These are phyloP conservation scores for Puccinia triticina DNA, from an alignment of 1,284 basidiomycete species.

Conservation along the genomic window DNA sequence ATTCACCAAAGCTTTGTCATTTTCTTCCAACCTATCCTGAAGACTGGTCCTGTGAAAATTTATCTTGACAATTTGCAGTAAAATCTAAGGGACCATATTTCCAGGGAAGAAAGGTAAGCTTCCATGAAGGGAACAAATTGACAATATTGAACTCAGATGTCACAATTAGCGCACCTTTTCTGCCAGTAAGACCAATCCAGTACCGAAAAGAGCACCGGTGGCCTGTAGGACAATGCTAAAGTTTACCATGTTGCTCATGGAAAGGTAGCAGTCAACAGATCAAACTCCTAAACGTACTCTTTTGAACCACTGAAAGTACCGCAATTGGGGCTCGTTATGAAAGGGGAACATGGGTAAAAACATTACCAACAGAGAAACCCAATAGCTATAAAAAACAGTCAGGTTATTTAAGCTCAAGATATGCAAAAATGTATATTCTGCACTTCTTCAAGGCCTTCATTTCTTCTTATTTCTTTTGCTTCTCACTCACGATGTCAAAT, in stretches of 20 bases:
- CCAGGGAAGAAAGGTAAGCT: background rate
- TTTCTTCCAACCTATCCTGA: slow-evolving; percentile 37
- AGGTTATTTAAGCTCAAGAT: background rate
- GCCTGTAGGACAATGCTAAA: slow-evolving; percentile 18
- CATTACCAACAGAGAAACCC: slow-evolving; percentile 31
- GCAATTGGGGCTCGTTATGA: background rate
- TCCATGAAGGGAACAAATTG: background rate
- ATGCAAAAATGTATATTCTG: background rate
- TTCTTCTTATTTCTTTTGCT: background rate
- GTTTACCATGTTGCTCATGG: background rate
- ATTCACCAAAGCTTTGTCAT: slow-evolving; percentile 46
- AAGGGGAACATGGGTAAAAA: slow-evolving; percentile 42
- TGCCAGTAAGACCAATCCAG: slow-evolving; percentile 68
- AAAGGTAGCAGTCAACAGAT: background rate
- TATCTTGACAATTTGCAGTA: slow-evolving; percentile 46
- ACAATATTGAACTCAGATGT: background rate
- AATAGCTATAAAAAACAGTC: slow-evolving; percentile 25
- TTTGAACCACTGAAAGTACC: slow-evolving; percentile 31
- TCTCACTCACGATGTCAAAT: slow-evolving; percentile 34
- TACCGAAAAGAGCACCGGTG: slow-evolving; percentile 66
- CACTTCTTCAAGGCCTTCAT: background rate
- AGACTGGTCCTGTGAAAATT: slow-evolving; percentile 50
- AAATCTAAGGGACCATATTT: slow-evolving; percentile 7
- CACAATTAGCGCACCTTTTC: slow-evolving; percentile 64
- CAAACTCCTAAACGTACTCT: slow-evolving; percentile 3